Conservation (phyloP, 148 eudicot genomes). For the Vaccinium myrtillus region DNA sequence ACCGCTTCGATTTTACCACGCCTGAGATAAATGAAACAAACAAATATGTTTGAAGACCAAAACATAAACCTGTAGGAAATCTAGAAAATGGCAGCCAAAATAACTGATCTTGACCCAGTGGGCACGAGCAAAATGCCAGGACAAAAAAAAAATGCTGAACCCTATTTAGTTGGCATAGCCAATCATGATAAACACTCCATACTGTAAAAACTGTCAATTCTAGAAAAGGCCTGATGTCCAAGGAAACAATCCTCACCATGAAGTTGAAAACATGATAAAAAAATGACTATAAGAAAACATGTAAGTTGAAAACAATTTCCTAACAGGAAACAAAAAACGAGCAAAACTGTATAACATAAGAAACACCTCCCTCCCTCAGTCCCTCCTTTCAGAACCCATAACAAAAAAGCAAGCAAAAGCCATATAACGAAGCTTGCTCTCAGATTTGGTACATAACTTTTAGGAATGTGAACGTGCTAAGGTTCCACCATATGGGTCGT, state of each 20-base stretch:
- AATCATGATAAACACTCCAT: not conserved
- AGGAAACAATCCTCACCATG: not conserved
- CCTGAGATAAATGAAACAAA: slow-evolving; percentile 36
- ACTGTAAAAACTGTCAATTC: not conserved
- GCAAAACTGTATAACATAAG: no score
- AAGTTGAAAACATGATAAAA: not conserved
- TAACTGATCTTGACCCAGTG: not conserved
- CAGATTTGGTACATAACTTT: not conserved
- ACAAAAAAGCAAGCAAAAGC: not conserved
- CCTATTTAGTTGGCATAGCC: not conserved
- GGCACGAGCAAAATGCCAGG: not conserved
- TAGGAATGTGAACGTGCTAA: no score
- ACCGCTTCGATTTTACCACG: slow-evolving; percentile 72
- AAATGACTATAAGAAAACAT: not conserved
- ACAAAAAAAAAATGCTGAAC: not conserved
- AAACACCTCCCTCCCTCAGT: no score
- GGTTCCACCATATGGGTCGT: no score
- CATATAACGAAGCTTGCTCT: not conserved
- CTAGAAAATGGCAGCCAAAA: not conserved
- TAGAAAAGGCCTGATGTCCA: not conserved
- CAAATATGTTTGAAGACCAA: not conserved
- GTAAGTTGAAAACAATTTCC: not conserved
- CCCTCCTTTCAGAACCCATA: no score
- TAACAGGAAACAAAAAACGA: not conserved
- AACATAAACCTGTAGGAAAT: not conserved